Evolutionary conservation across 345 rosid species (phyloP).

Genomic region (Kandelia obovata): DNA sequence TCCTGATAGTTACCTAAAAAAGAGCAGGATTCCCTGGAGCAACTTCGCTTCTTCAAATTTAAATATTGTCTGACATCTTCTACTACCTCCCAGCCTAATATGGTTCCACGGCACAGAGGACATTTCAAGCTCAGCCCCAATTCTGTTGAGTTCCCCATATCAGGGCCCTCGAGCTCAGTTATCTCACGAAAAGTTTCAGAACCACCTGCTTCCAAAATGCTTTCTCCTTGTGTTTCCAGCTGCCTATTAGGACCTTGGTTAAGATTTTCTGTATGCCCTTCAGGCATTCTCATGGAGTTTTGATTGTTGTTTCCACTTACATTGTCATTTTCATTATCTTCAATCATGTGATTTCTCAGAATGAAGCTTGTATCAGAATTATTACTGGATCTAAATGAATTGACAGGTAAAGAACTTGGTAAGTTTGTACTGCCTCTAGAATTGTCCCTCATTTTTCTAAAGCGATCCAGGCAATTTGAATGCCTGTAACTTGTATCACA

Average conservation of each 20-base stretch:
- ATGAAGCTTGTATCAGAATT: conserved; percentile 36
- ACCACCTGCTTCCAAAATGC: conserved; percentile 28
- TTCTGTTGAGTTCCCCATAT: conserved; percentile 34
- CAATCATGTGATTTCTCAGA: conserved; percentile 31
- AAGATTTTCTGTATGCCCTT: conserved; percentile 22
- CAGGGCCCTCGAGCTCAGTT: conserved; percentile 36
- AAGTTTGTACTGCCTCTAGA: conserved; percentile 37
- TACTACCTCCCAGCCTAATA: conserved; percentile 61
- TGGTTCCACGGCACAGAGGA: conserved; percentile 76
- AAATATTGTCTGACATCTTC: conserved; percentile 79
- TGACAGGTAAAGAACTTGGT: conserved; percentile 33
- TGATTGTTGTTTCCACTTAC: conserved; percentile 23
- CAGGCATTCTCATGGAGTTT: conserved; percentile 19
- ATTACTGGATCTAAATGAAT: conserved; percentile 25
- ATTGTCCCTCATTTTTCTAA: conserved; percentile 56
- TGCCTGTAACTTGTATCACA: conserved; percentile 93
- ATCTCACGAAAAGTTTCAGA: conserved; percentile 37
- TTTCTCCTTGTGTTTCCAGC: conserved; percentile 37
- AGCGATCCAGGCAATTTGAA: conserved; percentile 86
- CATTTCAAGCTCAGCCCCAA: conserved; percentile 51
- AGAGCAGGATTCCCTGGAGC: conserved; percentile 80
- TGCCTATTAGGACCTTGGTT: conserved; percentile 23
- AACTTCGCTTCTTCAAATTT: conserved; percentile 65
- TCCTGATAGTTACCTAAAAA: conserved; percentile 76
- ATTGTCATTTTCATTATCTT: conserved; percentile 26